phyloP scores from a whole-genome alignment of 23 red algal genomes.

The Gracilaria vermiculophylla region DNA sequence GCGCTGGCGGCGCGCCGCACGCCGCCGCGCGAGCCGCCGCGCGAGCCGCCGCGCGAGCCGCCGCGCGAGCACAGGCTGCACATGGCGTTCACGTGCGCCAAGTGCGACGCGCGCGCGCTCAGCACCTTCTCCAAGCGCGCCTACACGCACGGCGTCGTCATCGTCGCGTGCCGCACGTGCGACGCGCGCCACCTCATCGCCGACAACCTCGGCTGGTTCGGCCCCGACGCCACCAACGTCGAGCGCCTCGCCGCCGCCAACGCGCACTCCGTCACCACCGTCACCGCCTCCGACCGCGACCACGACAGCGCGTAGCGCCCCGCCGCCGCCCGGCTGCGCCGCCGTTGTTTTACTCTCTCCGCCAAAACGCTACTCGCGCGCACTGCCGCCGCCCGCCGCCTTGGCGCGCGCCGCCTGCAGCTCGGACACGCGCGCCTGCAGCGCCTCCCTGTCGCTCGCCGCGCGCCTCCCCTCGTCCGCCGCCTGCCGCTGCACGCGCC shows the following conservation, averaged over 20 bases:
- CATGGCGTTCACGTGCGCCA: conserved; percentile 74
- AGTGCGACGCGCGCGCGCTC: conserved; percentile 60
- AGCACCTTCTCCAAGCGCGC: conserved; percentile 63
- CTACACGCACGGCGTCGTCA: conserved; percentile 64
- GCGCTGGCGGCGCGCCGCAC: too few species aligned
- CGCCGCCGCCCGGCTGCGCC: too few species aligned
- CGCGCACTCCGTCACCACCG: conserved; percentile 17
- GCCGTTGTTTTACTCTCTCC: too few species aligned
- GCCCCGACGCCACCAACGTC: conserved; percentile 36
- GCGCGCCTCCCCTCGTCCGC: background rate
- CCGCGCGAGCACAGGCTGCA: conserved; percentile 23
- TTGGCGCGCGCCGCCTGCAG: too few species aligned
- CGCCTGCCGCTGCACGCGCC: background rate
- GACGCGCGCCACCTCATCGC: conserved; percentile 74
- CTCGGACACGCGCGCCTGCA: conserved; percentile 25
- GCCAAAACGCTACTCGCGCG: too few species aligned
- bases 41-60: too few species aligned
- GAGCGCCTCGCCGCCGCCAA: conserved; percentile 27
- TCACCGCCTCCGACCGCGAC: conserved; percentile 23
- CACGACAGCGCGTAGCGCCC: too few species aligned
- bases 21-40: too few species aligned
- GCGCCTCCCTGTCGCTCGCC: conserved; percentile 13
- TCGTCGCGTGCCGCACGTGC: conserved; percentile 62
- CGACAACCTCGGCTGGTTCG: conserved; percentile 86
- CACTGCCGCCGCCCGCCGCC: too few species aligned